Evolutionary conservation across 768 basidiomycete genomes (phyloP).

Genomic region (Suillus plorans): DNA sequence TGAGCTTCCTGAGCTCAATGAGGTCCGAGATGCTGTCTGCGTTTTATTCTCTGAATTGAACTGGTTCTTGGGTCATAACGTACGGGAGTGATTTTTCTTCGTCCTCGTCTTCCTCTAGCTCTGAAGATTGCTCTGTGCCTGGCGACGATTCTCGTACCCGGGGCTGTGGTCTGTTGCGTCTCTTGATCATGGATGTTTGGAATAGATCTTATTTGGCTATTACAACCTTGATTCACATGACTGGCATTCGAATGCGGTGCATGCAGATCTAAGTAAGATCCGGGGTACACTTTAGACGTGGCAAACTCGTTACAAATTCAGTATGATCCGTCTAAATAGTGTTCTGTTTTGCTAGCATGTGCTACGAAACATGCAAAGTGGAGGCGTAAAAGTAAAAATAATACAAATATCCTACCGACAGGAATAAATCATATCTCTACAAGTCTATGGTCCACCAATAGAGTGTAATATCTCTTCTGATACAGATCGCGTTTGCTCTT

Average conservation of each 20-base stretch:
- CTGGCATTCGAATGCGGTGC: background rate
- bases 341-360: slow-evolving; percentile 1
- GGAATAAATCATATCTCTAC: slow-evolving; percentile 9
- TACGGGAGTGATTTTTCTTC: slow-evolving; percentile 49
- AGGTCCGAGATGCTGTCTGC: slow-evolving; percentile 71
- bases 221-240: background rate
- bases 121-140: slow-evolving; percentile 8
- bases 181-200: slow-evolving; percentile 62
- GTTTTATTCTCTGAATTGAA: slow-evolving; percentile 10
- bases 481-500: slow-evolving; percentile 12
- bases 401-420: slow-evolving; percentile 9
- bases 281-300: background rate
- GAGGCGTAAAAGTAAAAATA: slow-evolving; percentile 3
- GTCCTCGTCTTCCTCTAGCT: slow-evolving; percentile 34
- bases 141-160: slow-evolving; percentile 51
- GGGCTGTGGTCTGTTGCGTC: slow-evolving; percentile 65
- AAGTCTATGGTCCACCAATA: slow-evolving; percentile 12
- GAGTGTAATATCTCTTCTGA: slow-evolving; percentile 18
- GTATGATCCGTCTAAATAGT: background rate
- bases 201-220: slow-evolving; percentile 1
- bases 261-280: background rate
- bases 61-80: slow-evolving; percentile 21
- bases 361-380: background rate
- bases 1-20: slow-evolving; percentile 77
- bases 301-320: slow-evolving; percentile 6